These are phyloP conservation scores for Candida buenavistaensis DNA, from an alignment of 1,139 yeast species.

Conservation along the genomic window DNA sequence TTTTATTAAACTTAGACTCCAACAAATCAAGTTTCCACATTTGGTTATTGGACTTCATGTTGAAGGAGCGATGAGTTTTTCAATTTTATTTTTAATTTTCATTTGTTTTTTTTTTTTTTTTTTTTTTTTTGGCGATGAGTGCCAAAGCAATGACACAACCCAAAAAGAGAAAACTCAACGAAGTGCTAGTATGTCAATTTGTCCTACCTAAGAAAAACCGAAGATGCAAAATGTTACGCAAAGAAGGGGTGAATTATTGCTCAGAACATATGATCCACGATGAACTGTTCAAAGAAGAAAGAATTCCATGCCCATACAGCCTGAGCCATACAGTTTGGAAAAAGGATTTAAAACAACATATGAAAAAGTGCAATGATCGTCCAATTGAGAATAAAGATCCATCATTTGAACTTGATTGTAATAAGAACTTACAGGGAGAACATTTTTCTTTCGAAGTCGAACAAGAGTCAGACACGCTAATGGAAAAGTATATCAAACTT, in stretches of 20 bases:
- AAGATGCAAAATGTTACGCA: slow-evolving; percentile 63
- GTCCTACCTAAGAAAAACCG: slow-evolving; percentile 49
- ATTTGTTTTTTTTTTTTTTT: background rate
- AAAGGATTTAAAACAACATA: slow-evolving; percentile 54
- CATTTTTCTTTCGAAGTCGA: slow-evolving; percentile 19
- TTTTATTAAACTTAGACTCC: slow-evolving; percentile 45
- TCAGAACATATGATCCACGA: slow-evolving; percentile 54
- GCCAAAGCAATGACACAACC: too few species aligned
- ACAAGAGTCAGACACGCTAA: slow-evolving; percentile 18
- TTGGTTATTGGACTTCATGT: slow-evolving; percentile 16
- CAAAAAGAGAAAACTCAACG: slow-evolving; percentile 18
- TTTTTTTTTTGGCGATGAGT: background rate
- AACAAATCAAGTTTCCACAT: slow-evolving; percentile 55
- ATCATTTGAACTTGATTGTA: slow-evolving; percentile 47
- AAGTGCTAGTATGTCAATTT: slow-evolving; percentile 39
- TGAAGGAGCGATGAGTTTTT: slow-evolving; percentile 2
- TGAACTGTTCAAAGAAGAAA: slow-evolving; percentile 19
- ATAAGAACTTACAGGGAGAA: slow-evolving; percentile 18
- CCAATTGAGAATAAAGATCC: slow-evolving; percentile 30
- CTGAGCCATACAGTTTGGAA: slow-evolving; percentile 73
- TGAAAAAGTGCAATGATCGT: slow-evolving; percentile 59
- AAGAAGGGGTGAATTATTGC: slow-evolving; percentile 52
- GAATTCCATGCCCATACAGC: slow-evolving; percentile 80
- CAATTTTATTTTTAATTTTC: slow-evolving; percentile 4
- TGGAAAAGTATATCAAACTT: slow-evolving; percentile 29